A percentile compares a stretch with the other conserved stretches of the same genome.
Evolutionary conservation across 768 basidiomycete genomes (phyloP).

Genomic region (Mycena kentingensis): DNA sequence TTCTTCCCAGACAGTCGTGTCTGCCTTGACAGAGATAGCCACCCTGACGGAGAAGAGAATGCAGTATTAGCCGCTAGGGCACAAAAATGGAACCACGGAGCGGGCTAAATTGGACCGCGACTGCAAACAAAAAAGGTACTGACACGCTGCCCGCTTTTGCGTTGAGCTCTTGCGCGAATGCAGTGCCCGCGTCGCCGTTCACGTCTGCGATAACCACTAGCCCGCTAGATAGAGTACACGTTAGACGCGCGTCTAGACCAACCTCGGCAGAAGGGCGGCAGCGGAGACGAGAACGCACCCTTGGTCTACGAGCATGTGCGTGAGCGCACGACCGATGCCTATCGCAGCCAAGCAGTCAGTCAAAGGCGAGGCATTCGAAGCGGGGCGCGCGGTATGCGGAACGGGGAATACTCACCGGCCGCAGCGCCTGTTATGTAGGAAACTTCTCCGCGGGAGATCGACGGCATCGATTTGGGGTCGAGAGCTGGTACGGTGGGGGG

Average conservation of each 20-base stretch:
- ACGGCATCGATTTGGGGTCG: not conserved
- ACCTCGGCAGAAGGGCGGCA: too few relatives aligned
- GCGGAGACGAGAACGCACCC: slow-evolving; percentile 9
- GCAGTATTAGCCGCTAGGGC: too few relatives aligned
- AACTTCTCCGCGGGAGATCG: slow-evolving; percentile 6
- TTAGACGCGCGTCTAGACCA: not conserved
- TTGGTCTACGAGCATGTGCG: slow-evolving; percentile 15
- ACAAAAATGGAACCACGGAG: too few relatives aligned
- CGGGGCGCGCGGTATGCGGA: slow-evolving; percentile 15
- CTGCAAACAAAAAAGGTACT: not conserved
- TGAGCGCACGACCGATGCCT: slow-evolving; percentile 22
- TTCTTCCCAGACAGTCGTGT: slow-evolving; percentile 24
- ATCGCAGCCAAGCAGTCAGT: not conserved
- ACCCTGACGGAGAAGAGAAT: too few relatives aligned
- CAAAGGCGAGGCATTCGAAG: not conserved
- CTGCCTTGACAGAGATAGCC: slow-evolving; percentile 18
- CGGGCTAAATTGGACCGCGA: too few relatives aligned
- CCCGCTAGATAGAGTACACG: slow-evolving; percentile 18
- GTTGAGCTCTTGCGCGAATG: slow-evolving; percentile 22
- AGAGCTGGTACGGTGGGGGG: not conserved
- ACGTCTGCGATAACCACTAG: slow-evolving; percentile 21
- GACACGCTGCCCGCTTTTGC: slow-evolving; percentile 20
- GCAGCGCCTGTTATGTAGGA: slow-evolving; percentile 13
- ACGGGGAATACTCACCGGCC: slow-evolving; percentile 6
- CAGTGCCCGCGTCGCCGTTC: slow-evolving; percentile 13